Base-by-base conservation (phyloP, 169 alveolate species). In the Plasmodium vivax region DNA sequence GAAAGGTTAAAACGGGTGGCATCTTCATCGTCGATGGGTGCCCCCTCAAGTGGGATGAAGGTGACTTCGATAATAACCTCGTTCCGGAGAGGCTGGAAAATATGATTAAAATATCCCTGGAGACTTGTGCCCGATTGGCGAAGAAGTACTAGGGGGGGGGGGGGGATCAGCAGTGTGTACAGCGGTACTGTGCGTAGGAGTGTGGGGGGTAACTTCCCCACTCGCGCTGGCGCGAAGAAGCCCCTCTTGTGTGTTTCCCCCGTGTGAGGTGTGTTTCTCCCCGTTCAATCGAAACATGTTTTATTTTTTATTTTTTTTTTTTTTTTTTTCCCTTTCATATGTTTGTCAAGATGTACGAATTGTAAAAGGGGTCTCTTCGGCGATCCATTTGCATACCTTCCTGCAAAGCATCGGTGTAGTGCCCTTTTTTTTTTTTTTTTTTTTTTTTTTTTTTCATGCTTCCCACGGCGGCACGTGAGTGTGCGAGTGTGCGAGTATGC, bases 1-100 rank as follows among this genome's bases (percentile, higher is more conserved):
- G 83, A 83, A 82, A 82, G 19, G 91, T 93, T 14, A 85, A 87
- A 62, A 87, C 95, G 0, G 95, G 94, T 0, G 95, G 94, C 19
- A 83, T 93, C 2, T 84, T 87, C 30, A 93, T 87, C 75, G 95
- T 93, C 30, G 95, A 93, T 83, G 95, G 95, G 5, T 93, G 95
- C 77, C 95, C 95, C 27, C 51, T 93, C 4, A 93, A 93, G 58
- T 93, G 95, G 95, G 93, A 93, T 51, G 95, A 93, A 82, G 95
- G 95, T 0, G 95, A 93, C 47, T 84, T 85, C 41, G 93, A 93
- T n/a, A 45, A 81, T 8, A 82, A 80, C 36, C 54, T 90, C 32
- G 84, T 32, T 7, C 84, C 94, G 19, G 84, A 90, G 6, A 38
- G 36, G 41, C 54, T 90, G 9, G 91, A 90, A 23, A 58, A 81